Evolutionary conservation across 2,329 filamentous ascomycete genomes (phyloP), one percentile per base, ranked within the genome.

Genomic region (Talaromyces rugulosus): DNA sequence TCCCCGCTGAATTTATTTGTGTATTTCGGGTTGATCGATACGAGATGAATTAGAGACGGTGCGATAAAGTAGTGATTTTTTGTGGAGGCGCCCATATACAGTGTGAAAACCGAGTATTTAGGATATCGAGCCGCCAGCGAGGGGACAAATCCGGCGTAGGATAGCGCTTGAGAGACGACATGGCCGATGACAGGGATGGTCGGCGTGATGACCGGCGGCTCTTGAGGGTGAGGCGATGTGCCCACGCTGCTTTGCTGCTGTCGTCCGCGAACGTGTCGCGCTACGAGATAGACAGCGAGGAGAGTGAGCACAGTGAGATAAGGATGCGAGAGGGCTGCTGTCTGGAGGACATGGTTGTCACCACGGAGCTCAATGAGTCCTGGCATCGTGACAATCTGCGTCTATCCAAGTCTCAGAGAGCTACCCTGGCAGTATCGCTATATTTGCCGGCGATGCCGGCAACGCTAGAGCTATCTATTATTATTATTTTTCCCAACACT

Each of bases 1-100:
- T 53, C 50, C 16, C 50, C 50, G 28, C 50, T 53, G 50, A 53
- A 53, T 31, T 53, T 53, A 11, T 9, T 53, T 31, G 50, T 53
- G 50, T 53, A 53, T 53, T 53, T 53, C 7, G 50, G 50, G n/a
- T 53, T 53, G 27, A 53, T 53, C 11, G 50, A 53, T 53, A 53
- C 50, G 2, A 53, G 50, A n/a, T 53, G 50, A 9, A 53, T 31
- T 27, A 53, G 50, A 16, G 50, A 53, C 6, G 30, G 50, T 5
- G 50, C 50, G 16, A 53, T 53, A 7, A 53, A 31, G 50, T 53
- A 53, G 50, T 53, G 50, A 16, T 53, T 16, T 23, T 53, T 53
- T 33, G 50, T 53, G 28, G 50, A 53, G 28, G 28, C 5, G 11
- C 30, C 27, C 50, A 53, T 53, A 11, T 53, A 53, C 50, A 53